Evolutionary conservation across 805 yeast species (phyloP), one percentile per base, ranked within the genome.

Genomic region (Schizosaccharomyces osmophilus): DNA sequence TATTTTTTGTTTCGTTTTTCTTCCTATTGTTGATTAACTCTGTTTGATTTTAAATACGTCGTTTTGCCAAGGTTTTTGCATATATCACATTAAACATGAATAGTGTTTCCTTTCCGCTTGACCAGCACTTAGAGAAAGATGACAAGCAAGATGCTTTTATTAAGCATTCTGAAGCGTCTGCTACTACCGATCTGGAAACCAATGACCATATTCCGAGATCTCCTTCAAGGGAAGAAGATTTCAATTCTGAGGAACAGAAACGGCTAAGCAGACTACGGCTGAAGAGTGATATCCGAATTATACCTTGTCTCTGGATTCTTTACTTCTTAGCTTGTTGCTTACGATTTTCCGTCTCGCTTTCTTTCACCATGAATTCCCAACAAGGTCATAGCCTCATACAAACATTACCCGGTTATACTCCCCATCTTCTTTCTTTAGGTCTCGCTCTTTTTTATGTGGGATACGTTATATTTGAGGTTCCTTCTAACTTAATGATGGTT

Each of bases 401-500:
- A 75, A 82, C 68, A 76, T 75, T 42, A 83, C 84, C 3, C 74
- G 61, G 61, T 43, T 73, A 85, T 62, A 74, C 77, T 0, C 24
- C 81, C 1, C 80, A 82, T 61, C 79, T 85, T 64, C 77, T 78
- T 0, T 79, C 89, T 2, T 79, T 83, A 1, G 94, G 95, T 2
- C 81, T 84, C 65, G 81, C 86, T 5, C 78, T 84, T 9, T 84
- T 84, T 70, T 84, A 83, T 65, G 82, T 83, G 15, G 87, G 87
- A 6, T 84, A 84, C 68, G 73, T 83, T 29, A 62, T 74, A 0
- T 67, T 76, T 55, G 82, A 82, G 65, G 82, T 87, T 43, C 95
- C 95, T 42, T 85, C 85, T 89, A 87, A 87, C 71, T 75, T 87
- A 66, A 73, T 80, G 60, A 85, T 87, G 94, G 86, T 94, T n/a